These are phyloP conservation scores for Elsinoe arachidis DNA, from an alignment of 2,329 filamentous ascomycete species.

Conservation along the genomic window DNA sequence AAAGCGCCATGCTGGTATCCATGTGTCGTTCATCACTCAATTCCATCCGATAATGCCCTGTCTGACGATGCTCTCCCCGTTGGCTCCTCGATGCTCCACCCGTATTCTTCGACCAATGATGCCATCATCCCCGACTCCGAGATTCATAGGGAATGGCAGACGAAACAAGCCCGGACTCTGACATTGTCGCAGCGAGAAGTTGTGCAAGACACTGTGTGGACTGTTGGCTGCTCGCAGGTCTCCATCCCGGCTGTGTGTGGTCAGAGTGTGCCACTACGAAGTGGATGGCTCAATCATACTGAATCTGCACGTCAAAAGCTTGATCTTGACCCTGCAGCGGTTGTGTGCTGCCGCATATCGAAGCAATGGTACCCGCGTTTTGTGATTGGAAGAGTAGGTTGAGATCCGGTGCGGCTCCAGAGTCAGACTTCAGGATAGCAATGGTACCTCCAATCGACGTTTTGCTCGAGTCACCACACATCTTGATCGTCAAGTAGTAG, in stretches of 20 bases:
- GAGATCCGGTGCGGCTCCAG: conserved; percentile 7
- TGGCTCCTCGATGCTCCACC: conserved; percentile 2
- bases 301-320: conserved; percentile 6
- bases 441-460: conserved; percentile 8
- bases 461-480: conserved; percentile 4
- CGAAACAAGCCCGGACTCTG: neutral
- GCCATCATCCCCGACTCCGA: conserved; percentile 12
- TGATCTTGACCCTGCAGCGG: neutral
- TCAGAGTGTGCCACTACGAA: neutral
- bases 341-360: conserved; percentile 1
- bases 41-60: conserved; percentile 14
- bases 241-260: neutral
- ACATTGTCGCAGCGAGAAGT: neutral
- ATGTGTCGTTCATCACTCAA: neutral
- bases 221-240: neutral
- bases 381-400: conserved; percentile 12
- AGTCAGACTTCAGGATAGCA: conserved; percentile 8
- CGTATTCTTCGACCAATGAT: conserved; percentile 7
- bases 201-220: neutral
- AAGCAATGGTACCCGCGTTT: neutral
- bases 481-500: neutral
- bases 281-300: neutral
- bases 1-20: neutral
- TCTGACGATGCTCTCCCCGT: conserved; percentile 8
- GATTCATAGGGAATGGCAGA: conserved; percentile 1